Evolutionary conservation across 2,329 filamentous ascomycete genomes (phyloP).

Genomic region (Alternaria sp.): DNA sequence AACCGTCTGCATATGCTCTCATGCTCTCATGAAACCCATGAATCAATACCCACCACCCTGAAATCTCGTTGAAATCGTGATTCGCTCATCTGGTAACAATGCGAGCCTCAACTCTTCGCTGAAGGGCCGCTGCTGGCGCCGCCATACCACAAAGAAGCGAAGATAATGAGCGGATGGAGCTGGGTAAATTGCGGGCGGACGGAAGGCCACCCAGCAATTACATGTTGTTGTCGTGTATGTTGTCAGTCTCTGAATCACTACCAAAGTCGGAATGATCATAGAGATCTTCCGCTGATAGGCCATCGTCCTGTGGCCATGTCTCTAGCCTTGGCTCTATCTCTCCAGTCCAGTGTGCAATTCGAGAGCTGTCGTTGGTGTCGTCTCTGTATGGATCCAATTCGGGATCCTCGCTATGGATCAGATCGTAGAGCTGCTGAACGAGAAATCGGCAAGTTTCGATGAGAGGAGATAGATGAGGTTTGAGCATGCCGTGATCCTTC

Average conservation of each 20-base stretch:
- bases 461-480: conserved; percentile 34
- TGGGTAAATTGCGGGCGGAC: not conserved
- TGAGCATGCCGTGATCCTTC: conserved; percentile 28
- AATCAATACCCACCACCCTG: not conserved
- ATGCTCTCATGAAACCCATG: not conserved
- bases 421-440: conserved; percentile 22
- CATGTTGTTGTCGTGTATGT: conserved; percentile 28
- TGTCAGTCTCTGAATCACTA: conserved; percentile 45
- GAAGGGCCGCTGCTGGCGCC: not conserved
- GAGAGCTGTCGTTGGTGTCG: conserved; percentile 25
- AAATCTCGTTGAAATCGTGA: not conserved
- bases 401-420: conserved; percentile 30
- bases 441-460: conserved; percentile 29
- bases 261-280: conserved; percentile 48
- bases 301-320: conserved; percentile 37
- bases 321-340: conserved; percentile 33
- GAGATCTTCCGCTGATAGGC: conserved; percentile 37
- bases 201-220: conserved; percentile 1
- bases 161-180: not conserved
- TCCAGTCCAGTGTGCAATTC: conserved; percentile 30
- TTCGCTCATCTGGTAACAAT: not conserved
- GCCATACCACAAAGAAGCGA: not conserved
- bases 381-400: conserved; percentile 26
- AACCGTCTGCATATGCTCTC: not conserved
- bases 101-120: not conserved